phyloP scores from a whole-genome alignment of 371 early-diverging fungal genomes.

The Mucor velutinosus region DNA sequence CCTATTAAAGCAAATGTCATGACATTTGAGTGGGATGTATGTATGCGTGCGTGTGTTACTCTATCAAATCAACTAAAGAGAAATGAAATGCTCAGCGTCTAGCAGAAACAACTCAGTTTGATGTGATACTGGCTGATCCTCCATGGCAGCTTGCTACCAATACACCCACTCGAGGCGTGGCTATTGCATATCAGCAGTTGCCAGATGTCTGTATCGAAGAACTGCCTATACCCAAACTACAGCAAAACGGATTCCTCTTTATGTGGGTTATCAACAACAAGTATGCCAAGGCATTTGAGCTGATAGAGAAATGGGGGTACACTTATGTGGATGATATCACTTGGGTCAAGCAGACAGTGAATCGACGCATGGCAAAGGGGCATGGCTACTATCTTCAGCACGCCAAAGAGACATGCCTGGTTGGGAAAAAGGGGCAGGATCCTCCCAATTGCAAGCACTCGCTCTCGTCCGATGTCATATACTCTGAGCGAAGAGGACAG shows the following conservation, averaged over 20 bases:
- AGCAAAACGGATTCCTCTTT: constrained; percentile 87
- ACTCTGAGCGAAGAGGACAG: constrained; percentile 90
- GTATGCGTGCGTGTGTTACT: constrained; percentile 16
- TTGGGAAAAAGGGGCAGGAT: constrained; percentile 85
- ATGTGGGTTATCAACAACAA: constrained; percentile 98
- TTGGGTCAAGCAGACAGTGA: constrained; percentile 96
- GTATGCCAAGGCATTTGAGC: constrained; percentile 89
- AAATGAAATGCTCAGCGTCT: constrained; percentile 49
- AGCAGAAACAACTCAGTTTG: constrained; percentile 83
- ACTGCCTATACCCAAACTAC: constrained; percentile 85
- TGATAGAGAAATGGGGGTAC: constrained; percentile 95
- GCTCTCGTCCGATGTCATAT: constrained; percentile 89
- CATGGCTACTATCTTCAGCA: constrained; percentile 96
- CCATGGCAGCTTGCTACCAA: constrained; percentile 97
- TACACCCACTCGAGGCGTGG: constrained; percentile 92
- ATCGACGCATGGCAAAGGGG: constrained; percentile 94
- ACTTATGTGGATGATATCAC: constrained; percentile 92
- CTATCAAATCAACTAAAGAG: background rate
- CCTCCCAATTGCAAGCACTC: constrained; percentile 77
- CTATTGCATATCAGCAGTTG: constrained; percentile 93
- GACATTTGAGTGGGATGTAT: constrained; percentile 91
- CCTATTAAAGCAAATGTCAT: constrained; percentile 94
- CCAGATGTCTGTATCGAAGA: constrained; percentile 90
- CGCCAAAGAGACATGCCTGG: constrained; percentile 94
- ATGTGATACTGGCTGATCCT: constrained; percentile 92